Base-by-base conservation (phyloP, 140 eudicot species). In the Senecio squalidus region DNA sequence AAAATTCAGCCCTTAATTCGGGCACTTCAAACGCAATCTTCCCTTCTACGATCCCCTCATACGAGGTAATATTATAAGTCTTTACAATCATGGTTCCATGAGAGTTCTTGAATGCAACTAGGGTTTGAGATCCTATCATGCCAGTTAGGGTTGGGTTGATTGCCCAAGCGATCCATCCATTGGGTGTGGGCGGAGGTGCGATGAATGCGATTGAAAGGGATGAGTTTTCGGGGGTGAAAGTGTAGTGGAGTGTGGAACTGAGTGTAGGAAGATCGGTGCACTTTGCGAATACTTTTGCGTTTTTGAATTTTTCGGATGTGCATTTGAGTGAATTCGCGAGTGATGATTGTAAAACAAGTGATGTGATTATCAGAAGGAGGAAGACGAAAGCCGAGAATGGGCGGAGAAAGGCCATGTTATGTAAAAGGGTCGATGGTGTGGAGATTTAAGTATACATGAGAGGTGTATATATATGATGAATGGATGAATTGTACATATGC, bases 111-210 rank as follows among this genome's bases (percentile, higher is more conserved):
- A 67, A 72, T 2, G 94, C 95, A 9, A 86, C 34, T 17, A 90
- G 65, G 8, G 85, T 18, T 45, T 86, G 95, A 11, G 83, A 48
- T 1, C 94, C 97, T 8, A 15, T 38, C 97, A 90, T 90, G 51
- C 87, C 95, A 1, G 82, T 73, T 10, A 26, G 58, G 21, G 68
- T 89, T 5, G 95, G 97, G 74, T 89, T 89, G 16, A 89, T 67
- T 7, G 77, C 97, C 89, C 93, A 90, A 0, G 90, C 74, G 18
- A 90, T 61, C 97, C 97, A 90, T 21, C 97, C 95, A 58, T 59
- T n/a, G 49, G 95, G 75, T 5, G 75, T 58, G 34, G 87, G 69
- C 4, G 85, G 94, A 11, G 82, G 84, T 1, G 97, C 94, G 16
- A 21, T 8, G 76, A 80, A 90, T 24, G 83, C 95, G 64, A 90